These are phyloP conservation scores for Rheum nobile DNA, from an alignment of 148 eudicot species.

Conservation along the genomic window DNA sequence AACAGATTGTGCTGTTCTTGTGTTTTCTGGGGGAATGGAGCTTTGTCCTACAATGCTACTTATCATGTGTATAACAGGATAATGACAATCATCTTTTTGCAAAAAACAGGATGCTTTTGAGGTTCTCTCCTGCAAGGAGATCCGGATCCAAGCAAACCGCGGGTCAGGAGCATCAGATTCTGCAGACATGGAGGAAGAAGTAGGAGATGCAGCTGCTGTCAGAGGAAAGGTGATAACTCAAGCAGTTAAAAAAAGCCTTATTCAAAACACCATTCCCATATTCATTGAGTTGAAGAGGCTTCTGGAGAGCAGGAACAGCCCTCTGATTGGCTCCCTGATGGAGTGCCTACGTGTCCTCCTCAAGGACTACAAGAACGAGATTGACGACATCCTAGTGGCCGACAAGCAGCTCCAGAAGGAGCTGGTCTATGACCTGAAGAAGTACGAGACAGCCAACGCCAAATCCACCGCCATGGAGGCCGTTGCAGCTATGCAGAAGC, in stretches of 20 bases:
- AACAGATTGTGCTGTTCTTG: too few species aligned
- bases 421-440: conserved; percentile 77
- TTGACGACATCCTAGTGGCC: conserved; percentile 78
- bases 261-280: conserved; percentile 88
- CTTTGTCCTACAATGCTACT: too few species aligned
- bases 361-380: conserved; percentile 95
- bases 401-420: conserved; percentile 93
- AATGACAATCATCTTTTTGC: neutral
- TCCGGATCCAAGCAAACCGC: conserved; percentile 56
- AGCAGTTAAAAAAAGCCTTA: conserved; percentile 75
- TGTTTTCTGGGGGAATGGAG: too few species aligned
- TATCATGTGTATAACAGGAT: too few species aligned
- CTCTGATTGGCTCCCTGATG: conserved; percentile 88
- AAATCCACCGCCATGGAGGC: conserved; percentile 51
- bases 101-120: conserved; percentile 71
- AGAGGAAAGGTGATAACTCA: conserved; percentile 83
- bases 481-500: conserved; percentile 32
- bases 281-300: conserved; percentile 86
- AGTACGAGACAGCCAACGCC: conserved; percentile 52
- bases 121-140: conserved; percentile 84
- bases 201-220: conserved; percentile 35
- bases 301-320: conserved; percentile 74
- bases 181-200: conserved; percentile 61
- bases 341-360: conserved; percentile 85
- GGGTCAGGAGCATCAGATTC: conserved; percentile 52